Percentiles rank a stretch among this genome's conserved stretches.
Conservation (phyloP, 2,329 filamentous ascomycete species). For the Fonsecaea pedrosoi region DNA sequence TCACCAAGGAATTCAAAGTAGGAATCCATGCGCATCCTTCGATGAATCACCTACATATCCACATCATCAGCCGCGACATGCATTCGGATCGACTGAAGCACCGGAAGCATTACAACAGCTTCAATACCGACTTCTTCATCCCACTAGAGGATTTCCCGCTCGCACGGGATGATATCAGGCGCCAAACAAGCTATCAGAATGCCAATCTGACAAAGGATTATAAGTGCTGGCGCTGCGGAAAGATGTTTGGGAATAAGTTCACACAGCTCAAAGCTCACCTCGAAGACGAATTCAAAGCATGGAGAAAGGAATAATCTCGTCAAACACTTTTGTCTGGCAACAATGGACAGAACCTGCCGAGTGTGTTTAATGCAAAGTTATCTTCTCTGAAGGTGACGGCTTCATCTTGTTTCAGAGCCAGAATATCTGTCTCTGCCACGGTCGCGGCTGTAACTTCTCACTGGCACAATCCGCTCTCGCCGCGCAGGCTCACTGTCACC, state of each 20-base stretch:
- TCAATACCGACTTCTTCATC: slow-evolving; percentile 84
- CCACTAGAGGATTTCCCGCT: slow-evolving; percentile 80
- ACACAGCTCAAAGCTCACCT: slow-evolving; percentile 77
- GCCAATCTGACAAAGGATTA: slow-evolving; percentile 72
- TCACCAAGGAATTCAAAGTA: slow-evolving; percentile 73
- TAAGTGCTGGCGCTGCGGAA: slow-evolving; percentile 82
- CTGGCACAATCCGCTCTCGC: slow-evolving; percentile 17
- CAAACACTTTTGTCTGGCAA: neutral
- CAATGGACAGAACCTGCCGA: neutral
- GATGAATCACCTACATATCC: slow-evolving; percentile 91
- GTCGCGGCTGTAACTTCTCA: slow-evolving; percentile 20
- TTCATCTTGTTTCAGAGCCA: slow-evolving; percentile 6
- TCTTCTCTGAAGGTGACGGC: neutral
- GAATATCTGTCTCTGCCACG: slow-evolving; percentile 9
- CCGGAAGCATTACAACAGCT: slow-evolving; percentile 90
- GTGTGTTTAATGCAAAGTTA: neutral
- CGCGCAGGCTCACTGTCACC: slow-evolving; percentile 14
- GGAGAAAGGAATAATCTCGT: slow-evolving; percentile 67
- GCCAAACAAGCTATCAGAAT: slow-evolving; percentile 57
- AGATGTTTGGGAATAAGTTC: slow-evolving; percentile 76
- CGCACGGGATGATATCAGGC: slow-evolving; percentile 66
- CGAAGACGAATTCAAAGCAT: slow-evolving; percentile 73
- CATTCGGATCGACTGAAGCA: slow-evolving; percentile 74
- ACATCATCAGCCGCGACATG: slow-evolving; percentile 83
- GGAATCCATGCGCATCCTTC: slow-evolving; percentile 88